Evolutionary conservation across 805 yeast species (phyloP), one percentile per base, ranked within the genome.

Genomic region (Tanozyma kutaoensis): DNA sequence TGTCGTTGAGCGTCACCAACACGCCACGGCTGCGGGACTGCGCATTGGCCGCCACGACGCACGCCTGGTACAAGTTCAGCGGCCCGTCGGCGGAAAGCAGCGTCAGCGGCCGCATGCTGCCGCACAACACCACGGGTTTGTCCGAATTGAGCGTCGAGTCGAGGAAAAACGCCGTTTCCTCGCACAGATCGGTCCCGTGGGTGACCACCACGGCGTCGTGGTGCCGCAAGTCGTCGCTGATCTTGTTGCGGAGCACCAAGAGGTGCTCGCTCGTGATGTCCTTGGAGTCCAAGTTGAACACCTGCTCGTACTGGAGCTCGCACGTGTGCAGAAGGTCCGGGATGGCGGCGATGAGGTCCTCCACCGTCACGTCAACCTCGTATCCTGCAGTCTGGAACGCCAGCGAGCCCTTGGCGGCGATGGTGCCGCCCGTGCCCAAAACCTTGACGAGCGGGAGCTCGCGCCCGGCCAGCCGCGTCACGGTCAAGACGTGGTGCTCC

Each of bases 61-160:
- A 72, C 1, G 81, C 79, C 39, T 76, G 80, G 41, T 73, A 75
- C 33, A 76, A 49, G 46, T 76, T 76, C 72, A 75, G 73, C 5
- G 79, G 75, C 3, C 82, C 82, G 43, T 76, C 85, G 2, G 79
- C 72, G 2, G 78, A 70, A 22, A 76, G 65, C 22, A 76, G 69
- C 3, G 79, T 71, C 7, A 77, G 67, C 1, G 85, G 85, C 42
- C 82, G 62, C 85, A 76, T 76, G 5, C 78, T 69, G 2, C 85
- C 85, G 26, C 78, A 74, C 45, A 76, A 52, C 4, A 74, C 81
- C 28, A 76, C 66, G 4, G 80, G 80, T 30, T 72, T 58, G 12
- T 15, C 17, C 7, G 7, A 5, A 7, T 7, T 5, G 16, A 66
- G 39, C 8, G 67, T 61, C 28, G 65, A 50, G 34, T 72, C 76